A percentile compares a stretch with the other conserved stretches of the same genome.
phyloP scores from a whole-genome alignment of 805 yeast species.

The Cyberlindnera petersonii region DNA sequence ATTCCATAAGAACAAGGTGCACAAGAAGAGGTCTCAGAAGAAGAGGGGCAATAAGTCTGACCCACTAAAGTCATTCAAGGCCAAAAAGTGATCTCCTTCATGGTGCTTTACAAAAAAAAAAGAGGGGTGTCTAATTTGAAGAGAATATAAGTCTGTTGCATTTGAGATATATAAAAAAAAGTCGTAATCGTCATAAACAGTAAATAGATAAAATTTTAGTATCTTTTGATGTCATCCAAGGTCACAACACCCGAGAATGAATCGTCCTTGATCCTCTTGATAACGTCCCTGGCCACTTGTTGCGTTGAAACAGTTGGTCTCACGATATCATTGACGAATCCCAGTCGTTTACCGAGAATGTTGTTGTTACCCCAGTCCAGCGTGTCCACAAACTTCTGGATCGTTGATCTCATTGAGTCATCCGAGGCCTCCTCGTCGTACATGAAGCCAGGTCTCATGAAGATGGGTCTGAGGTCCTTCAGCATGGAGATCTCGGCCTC shows the following conservation, averaged over 20 bases:
- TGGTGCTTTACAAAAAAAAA: neutral
- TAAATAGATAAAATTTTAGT: neutral
- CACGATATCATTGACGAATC: conserved; percentile 41
- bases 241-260: conserved; percentile 54
- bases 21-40: conserved; percentile 37
- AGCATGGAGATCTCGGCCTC: conserved; percentile 51
- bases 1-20: conserved; percentile 51
- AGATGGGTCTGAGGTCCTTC: conserved; percentile 52
- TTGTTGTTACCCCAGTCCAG: conserved; percentile 42
- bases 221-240: conserved; percentile 44
- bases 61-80: conserved; percentile 59
- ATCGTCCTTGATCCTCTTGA: conserved; percentile 50
- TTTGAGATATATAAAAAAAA: too few species aligned
- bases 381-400: conserved; percentile 41
- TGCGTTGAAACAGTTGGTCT: conserved; percentile 68
- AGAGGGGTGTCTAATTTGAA: too few species aligned
- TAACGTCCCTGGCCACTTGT: conserved; percentile 56
- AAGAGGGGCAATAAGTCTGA: conserved; percentile 48
- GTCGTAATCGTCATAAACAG: neutral
- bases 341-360: conserved; percentile 37
- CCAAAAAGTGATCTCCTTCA: conserved; percentile 16
- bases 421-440: conserved; percentile 45
- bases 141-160: too few species aligned
- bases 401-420: conserved; percentile 35
- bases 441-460: conserved; percentile 83